phyloP scores from a whole-genome alignment of 169 alveolate genomes.

The Pseudocohnilembus persalinus region DNA sequence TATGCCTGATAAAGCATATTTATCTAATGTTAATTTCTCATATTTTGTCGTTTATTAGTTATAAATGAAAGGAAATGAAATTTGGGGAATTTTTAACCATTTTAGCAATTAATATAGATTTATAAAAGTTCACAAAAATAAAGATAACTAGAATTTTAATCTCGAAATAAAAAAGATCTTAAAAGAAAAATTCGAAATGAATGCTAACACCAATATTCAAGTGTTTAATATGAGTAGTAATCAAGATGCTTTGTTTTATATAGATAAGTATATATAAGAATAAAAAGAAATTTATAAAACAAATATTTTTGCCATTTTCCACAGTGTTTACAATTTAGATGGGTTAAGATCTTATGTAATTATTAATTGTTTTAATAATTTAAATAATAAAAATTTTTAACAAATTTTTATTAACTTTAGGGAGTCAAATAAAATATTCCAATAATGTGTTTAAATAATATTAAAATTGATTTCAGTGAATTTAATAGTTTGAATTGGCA shows the following conservation, averaged over 20 bases:
- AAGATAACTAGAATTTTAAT: background rate
- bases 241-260: background rate
- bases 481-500: slow-evolving; percentile 84
- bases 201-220: background rate
- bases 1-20: background rate
- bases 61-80: background rate
- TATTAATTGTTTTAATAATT: slow-evolving; percentile 19
- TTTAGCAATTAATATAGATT: background rate
- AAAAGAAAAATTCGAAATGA: background rate
- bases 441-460: slow-evolving; percentile 30
- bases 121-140: background rate
- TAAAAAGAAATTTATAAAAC: background rate
- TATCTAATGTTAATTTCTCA: background rate
- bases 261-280: background rate
- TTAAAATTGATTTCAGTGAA: slow-evolving; percentile 44
- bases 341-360: slow-evolving; percentile 22
- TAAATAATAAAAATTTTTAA: slow-evolving; percentile 34
- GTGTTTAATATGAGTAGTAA: no score
- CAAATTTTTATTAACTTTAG: slow-evolving; percentile 27
- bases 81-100: background rate
- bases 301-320: slow-evolving; percentile 8
- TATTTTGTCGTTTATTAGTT: slow-evolving; percentile 13
- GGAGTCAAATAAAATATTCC: slow-evolving; percentile 33
- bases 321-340: background rate
- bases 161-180: background rate